Evolutionary conservation across 805 yeast genomes (phyloP).

Genomic region (Candida chauliodis): DNA sequence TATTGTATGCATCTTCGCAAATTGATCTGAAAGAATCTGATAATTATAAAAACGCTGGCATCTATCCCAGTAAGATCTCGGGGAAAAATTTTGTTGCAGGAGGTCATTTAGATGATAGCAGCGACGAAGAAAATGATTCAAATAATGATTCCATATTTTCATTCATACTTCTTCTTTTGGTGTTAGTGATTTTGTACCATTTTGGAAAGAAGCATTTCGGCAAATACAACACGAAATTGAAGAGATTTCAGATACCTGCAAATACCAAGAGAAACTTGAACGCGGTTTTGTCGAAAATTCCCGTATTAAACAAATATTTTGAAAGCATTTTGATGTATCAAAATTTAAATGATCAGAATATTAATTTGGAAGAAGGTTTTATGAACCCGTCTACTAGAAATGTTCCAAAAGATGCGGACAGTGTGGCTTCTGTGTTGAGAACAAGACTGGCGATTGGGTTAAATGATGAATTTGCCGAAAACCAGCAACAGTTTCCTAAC

Average conservation of each 20-base stretch:
- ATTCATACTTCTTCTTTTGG: slow-evolving; percentile 16
- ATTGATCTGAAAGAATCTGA: slow-evolving; percentile 24
- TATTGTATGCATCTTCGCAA: slow-evolving; percentile 77
- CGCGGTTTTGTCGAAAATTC: slow-evolving; percentile 18
- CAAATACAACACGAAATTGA: slow-evolving; percentile 11
- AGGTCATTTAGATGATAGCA: slow-evolving; percentile 14
- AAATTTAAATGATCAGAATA: slow-evolving; percentile 7
- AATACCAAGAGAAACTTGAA: slow-evolving; percentile 12
- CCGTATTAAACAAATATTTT: slow-evolving; percentile 14
- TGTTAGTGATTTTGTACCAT: slow-evolving; percentile 16
- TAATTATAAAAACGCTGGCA: slow-evolving; percentile 26
- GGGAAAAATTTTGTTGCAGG: slow-evolving; percentile 31
- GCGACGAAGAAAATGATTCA: slow-evolving; percentile 9
- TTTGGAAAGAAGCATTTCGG: slow-evolving; percentile 12
- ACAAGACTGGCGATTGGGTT: slow-evolving; percentile 30
- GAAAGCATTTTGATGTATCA: background rate
- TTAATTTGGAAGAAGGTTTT: slow-evolving; percentile 8
- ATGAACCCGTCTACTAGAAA: background rate
- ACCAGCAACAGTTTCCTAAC: background rate
- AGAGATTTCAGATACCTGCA: slow-evolving; percentile 14
- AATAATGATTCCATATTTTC: slow-evolving; percentile 8
- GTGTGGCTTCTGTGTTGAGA: slow-evolving; percentile 24
- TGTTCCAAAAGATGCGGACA: background rate
- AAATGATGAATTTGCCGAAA: background rate
- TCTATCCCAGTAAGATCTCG: slow-evolving; percentile 38